phyloP scores from a whole-genome alignment of 2,329 filamentous ascomycete species.

The Curvularia verruculosa region DNA sequence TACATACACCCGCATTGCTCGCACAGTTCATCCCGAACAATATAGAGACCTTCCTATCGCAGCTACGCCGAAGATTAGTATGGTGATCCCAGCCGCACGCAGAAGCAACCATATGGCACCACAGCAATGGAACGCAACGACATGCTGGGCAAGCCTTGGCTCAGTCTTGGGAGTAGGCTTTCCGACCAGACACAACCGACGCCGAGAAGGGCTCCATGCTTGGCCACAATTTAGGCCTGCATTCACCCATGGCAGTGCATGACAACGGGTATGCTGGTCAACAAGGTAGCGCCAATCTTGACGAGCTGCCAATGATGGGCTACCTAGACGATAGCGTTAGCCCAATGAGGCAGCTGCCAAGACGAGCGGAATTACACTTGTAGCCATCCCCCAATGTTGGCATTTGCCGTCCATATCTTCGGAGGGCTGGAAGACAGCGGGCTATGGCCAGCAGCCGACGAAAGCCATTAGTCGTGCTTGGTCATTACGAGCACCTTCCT shows the following conservation, averaged over 20 bases:
- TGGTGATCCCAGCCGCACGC: constrained; percentile 29
- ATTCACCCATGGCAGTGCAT: constrained; percentile 13
- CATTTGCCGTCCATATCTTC: not conserved
- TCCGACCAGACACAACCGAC: constrained; percentile 17
- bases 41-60: constrained; percentile 44
- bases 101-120: constrained; percentile 25
- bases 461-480: not conserved
- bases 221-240: constrained; percentile 19
- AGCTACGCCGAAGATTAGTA: constrained; percentile 41
- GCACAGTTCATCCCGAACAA: constrained; percentile 7
- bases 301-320: too few relatives aligned
- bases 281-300: constrained; percentile 3
- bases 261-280: constrained; percentile 11
- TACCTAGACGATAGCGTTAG: constrained; percentile 6
- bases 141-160: constrained; percentile 18
- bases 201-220: constrained; percentile 18
- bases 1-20: constrained; percentile 4
- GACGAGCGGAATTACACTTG: constrained; percentile 14
- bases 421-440: constrained; percentile 4
- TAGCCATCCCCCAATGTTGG: constrained; percentile 5
- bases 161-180: constrained; percentile 21
- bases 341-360: constrained; percentile 34
- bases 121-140: constrained; percentile 26
- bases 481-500: constrained; percentile 3
- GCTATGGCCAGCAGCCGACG: constrained; percentile 13